Base-by-base conservation (phyloP, 176 grass and related monocot species). In the Neostapfia colusana region DNA sequence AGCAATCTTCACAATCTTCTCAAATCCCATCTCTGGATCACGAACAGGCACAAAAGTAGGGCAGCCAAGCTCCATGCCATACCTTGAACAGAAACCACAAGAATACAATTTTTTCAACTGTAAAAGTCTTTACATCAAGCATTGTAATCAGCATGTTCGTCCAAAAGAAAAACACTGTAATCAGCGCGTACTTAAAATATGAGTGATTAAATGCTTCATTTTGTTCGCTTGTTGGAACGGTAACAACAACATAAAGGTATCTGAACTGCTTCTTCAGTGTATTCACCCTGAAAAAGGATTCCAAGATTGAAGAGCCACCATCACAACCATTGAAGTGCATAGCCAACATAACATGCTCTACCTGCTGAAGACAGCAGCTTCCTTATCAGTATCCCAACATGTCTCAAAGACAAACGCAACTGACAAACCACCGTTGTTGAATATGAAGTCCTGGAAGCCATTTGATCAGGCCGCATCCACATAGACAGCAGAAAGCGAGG, bases 1-100 rank as follows among this genome's bases (percentile, higher is more conserved):
- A 78, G 93, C 88, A 67, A 93, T 97, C 63, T 89, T 97, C 20
- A 97, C 86, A 65, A 97, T 89, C 37, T 89, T 97, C 83, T 97
- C 90, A 45, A 93, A 93, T 68, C 93, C 85, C 88, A 97, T 97
- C 81, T 91, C 90, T 8, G 81, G 81, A 85, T 91, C 83, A 55
- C 15, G 72, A 20, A 91, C 90, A 60, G 81, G 88, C 31, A 97
- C 71, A 80, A 97, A 93, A 1, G 88, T 89, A 83, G 90, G 93
- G 49, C 44, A 87, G 38, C 90, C 93, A 65, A 93, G 65, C 81
- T 89, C 88, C 71, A 93, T 80, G 62, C 42, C 78, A 63, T 85
- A 79, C 86, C 93, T 97, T 87, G 24, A 69, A 80, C 43, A 67
- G 80, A 24, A 69, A 49, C 36, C 25, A 21, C 63, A 75, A 50